Evolutionary conservation across 2,329 filamentous ascomycete species (phyloP).

Genomic region (Grosmannia huntii): DNA sequence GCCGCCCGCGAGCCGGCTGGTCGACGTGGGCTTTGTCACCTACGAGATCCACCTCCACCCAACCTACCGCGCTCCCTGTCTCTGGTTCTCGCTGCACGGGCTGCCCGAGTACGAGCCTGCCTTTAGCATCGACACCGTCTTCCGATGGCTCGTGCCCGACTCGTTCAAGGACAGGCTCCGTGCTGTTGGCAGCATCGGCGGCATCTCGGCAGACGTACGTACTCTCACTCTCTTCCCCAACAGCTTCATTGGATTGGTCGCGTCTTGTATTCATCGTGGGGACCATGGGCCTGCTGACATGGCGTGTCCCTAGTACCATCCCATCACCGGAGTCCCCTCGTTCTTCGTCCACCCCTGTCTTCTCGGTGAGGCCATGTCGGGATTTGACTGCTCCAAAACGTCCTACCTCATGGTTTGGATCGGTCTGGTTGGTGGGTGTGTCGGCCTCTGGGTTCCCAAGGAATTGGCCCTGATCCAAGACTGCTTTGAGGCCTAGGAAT

Average conservation of each 20-base stretch:
- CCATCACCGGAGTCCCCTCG: slow-evolving; percentile 59
- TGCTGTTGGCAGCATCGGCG: slow-evolving; percentile 51
- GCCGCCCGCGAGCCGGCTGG: slow-evolving; percentile 5
- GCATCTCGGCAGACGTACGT: slow-evolving; percentile 66
- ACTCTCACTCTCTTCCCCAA: not conserved
- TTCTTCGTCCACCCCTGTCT: slow-evolving; percentile 93
- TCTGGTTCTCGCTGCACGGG: slow-evolving; percentile 60
- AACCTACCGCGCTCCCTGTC: slow-evolving; percentile 60
- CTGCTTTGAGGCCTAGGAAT: not conserved
- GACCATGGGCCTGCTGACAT: slow-evolving; percentile 4
- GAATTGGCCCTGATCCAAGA: slow-evolving; percentile 39
- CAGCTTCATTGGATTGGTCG: slow-evolving; percentile 8
- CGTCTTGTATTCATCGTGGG: too few relatives aligned
- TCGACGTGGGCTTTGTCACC: slow-evolving; percentile 36
- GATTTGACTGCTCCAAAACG: slow-evolving; percentile 46
- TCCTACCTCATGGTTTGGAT: slow-evolving; percentile 82
- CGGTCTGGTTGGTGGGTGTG: slow-evolving; percentile 68
- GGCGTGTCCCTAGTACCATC: slow-evolving; percentile 55
- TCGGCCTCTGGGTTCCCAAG: slow-evolving; percentile 66
- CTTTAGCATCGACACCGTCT: slow-evolving; percentile 55
- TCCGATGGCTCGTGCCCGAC: slow-evolving; percentile 55
- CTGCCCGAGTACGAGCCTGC: slow-evolving; percentile 41
- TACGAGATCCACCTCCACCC: slow-evolving; percentile 68
- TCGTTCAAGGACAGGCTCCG: slow-evolving; percentile 50
- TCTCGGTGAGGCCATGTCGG: slow-evolving; percentile 66